phyloP scores from a whole-genome alignment of 225 moss, liverwort and hornwort genomes.

The Lunularia cruciata region DNA sequence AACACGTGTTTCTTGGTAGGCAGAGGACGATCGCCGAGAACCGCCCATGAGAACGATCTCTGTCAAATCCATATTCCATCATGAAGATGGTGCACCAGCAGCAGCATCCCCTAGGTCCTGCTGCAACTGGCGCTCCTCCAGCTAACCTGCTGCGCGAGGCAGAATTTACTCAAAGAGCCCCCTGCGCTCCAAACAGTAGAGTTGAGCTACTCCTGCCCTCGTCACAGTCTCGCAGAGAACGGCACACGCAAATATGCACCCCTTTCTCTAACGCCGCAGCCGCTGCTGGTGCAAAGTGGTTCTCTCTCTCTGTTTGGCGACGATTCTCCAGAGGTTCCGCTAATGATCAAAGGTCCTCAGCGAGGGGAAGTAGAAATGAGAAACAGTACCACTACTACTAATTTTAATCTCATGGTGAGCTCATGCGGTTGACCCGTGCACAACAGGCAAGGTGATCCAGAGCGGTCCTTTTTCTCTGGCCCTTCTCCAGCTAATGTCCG shows the following conservation, averaged over 20 bases:
- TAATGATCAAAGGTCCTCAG: not conserved
- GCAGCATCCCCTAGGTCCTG: not conserved
- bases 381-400: too few species aligned
- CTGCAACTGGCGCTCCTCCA: not conserved
- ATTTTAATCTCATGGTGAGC: too few species aligned
- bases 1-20: conserved; percentile 12
- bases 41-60: conserved; percentile 8
- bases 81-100: not conserved
- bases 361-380: not conserved
- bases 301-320: too few species aligned
- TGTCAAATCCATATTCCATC: conserved; percentile 9
- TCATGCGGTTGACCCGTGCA: not conserved
- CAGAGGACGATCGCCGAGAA: not conserved
- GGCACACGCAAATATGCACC: too few species aligned
- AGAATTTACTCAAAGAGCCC: not conserved
- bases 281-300: too few species aligned
- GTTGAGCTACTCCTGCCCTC: conserved; percentile 4
- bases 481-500: not conserved
- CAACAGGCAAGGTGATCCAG: too few species aligned
- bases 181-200: not conserved
- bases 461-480: not conserved
- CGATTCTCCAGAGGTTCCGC: too few species aligned
- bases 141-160: not conserved
- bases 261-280: too few species aligned
- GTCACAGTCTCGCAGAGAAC: too few species aligned